Percentiles rank a stretch among this genome's conserved stretches.
These are phyloP conservation scores for Candida silvatica DNA, from an alignment of 805 yeast species.

Conservation along the genomic window DNA sequence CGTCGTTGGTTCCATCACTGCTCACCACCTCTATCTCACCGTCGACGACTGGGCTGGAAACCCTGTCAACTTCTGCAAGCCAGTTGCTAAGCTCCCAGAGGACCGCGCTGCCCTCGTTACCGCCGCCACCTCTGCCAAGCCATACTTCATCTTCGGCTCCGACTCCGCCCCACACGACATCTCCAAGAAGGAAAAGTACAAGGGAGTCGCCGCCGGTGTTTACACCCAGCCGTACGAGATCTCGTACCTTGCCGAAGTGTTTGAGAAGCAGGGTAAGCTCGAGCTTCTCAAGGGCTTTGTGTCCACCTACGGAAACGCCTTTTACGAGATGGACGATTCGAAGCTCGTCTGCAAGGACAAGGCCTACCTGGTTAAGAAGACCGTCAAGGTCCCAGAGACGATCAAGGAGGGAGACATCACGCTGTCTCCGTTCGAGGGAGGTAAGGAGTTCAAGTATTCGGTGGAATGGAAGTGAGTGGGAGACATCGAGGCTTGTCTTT, in stretches of 20 bases:
- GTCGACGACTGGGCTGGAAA: constrained; percentile 97
- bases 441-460: constrained; percentile 62
- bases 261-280: constrained; percentile 56
- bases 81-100: constrained; percentile 88
- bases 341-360: constrained; percentile 38
- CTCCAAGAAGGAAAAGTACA: constrained; percentile 63
- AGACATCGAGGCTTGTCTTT: background rate
- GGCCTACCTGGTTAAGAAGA: constrained; percentile 46
- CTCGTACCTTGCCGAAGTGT: constrained; percentile 79
- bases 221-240: constrained; percentile 81
- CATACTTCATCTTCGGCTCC: constrained; percentile 92
- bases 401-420: constrained; percentile 34
- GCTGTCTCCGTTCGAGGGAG: constrained; percentile 84
- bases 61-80: constrained; percentile 92
- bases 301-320: constrained; percentile 59
- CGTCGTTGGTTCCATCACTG: constrained; percentile 92
- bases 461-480: constrained; percentile 52
- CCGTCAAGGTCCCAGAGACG: constrained; percentile 49
- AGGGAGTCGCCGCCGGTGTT: constrained; percentile 97
- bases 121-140: constrained; percentile 89
- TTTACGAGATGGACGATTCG: constrained; percentile 50
- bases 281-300: constrained; percentile 69
- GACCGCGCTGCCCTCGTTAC: constrained; percentile 73
- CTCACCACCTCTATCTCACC: constrained; percentile 85
- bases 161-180: constrained; percentile 98